phyloP scores from a whole-genome alignment of 2,329 filamentous ascomycete species.

The Kalaharituber pfeilii region DNA sequence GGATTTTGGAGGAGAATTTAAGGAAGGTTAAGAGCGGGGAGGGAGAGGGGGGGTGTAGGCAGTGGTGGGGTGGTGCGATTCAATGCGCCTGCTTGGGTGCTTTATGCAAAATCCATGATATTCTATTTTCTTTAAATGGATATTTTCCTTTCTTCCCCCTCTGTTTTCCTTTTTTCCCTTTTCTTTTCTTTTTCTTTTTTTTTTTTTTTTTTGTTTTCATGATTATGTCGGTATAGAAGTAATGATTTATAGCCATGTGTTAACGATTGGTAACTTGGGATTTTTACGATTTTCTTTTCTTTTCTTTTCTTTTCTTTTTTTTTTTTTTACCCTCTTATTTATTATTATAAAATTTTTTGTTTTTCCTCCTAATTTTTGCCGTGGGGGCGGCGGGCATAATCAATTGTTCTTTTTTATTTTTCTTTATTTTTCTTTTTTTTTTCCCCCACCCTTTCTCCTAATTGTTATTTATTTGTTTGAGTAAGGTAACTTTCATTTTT shows the following conservation, averaged over 20 bases:
- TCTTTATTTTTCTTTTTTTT: not conserved
- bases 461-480: not conserved
- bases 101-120: no score
- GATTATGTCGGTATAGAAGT: not conserved
- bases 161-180: constrained; percentile 3
- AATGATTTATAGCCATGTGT: no score
- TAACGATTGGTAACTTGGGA: no score
- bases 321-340: not conserved
- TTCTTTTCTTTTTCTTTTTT: constrained; percentile 8
- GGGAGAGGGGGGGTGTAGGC: not conserved
- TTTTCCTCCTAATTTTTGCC: no score
- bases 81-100: not conserved
- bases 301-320: not conserved
- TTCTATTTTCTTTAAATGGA: no score
- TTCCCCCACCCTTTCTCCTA: not conserved
- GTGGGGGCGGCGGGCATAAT: no score
- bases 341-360: not conserved
- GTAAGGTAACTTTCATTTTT: no score
- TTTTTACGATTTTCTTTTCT: not conserved
- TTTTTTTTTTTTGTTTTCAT: constrained; percentile 1
- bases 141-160: constrained; percentile 1
- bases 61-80: not conserved
- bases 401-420: not conserved
- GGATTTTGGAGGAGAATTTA: constrained; percentile 12
- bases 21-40: not conserved